Base-by-base conservation (phyloP, 2,329 filamentous ascomycete species). In the Calonectria crousiana region DNA sequence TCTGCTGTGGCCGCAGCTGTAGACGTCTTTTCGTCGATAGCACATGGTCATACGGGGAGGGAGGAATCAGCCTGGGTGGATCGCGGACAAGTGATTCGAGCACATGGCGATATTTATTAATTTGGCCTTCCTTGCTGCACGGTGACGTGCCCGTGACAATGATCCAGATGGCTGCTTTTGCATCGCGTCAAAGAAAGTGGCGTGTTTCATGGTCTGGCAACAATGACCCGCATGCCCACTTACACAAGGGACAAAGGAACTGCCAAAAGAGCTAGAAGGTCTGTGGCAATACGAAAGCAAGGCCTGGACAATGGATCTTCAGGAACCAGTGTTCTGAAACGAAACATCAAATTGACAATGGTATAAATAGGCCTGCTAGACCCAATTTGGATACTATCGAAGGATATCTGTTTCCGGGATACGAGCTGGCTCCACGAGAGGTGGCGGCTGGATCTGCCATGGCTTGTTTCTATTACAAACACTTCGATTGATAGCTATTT, bases 1-100 rank as follows among this genome's bases (percentile, higher is more conserved):
- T 56, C 9, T 36, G 71, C 73, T 76, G 74, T 84, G 83, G 67
- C 81, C 79, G 79, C 83, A 85, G 68, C 71, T 38, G 65, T 70
- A 74, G n/a, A 32, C 51, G 44, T 65, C 51, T 18, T 69, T n/a
- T 44, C 32, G 51, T 18, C 44, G 58, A 41, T 67, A 60, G 41
- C 72, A 76, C 74, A 76, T 76, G 8, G 23, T 34, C 69, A 70
- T 66, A 74, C 72, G 2, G 18, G 36, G 32, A 34, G 10, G 18
- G 18, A 23, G 49, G 58, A 38, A 30, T 26, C 38, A 18, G 32
- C 47, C 34, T 10, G 30, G 41, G 6, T 18, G 9, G 1, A 28
- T 14, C 10, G 30, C 5, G 36, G 10, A 16, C 9, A 53, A 18
- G 23, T 58, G 20, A 51, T n/a, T 41, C 6, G 23, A 41, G 23